Evolutionary conservation across 2,329 filamentous ascomycete species (phyloP), one percentile per base, ranked within the genome.

Genomic region (Ascochyta koolunga): DNA sequence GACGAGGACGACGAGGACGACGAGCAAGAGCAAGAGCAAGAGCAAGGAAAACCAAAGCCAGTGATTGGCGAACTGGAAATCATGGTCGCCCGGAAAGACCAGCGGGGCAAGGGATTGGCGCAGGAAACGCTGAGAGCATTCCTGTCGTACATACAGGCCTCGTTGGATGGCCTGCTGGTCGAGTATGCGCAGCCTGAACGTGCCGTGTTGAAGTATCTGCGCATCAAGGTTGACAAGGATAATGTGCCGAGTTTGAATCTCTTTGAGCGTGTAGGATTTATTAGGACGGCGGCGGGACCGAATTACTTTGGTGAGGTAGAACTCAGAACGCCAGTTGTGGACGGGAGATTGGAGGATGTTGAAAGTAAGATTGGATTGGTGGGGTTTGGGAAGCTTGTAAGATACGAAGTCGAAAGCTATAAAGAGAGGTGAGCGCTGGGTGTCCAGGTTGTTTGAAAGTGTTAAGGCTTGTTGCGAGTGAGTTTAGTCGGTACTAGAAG

Each of bases 41-140:
- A 22, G 19, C 13, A 32, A 19, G 18, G 11, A 21, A 25, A 46
- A 42, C 18, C 22, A 6, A 38, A 50, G 6, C 39, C 19, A 4
- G 61, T 80, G 9, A 74, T 88, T 3, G 92, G 89, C 21, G 92
- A 96, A 69, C 76, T 96, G 6, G 91, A 96, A 73, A 83, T 96
- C 59, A 96, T 96, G 92, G 87, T 96, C 57, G 91, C 91, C 0
- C 77, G 79, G 1, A 76, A 76, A 4, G 67, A 72, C 0, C 76
- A 85, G 25, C 85, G 87, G 21, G 79, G 88, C 0, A 77, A 79
- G 7, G 91, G 91, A 0, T 77, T 86, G 6, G 92, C 91, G 0
- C 78, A 80, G 5, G 83, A 84, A 0, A 84, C 89, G 0, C 79
- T 96, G 1, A 69, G 85, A 2, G 77, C 85, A 0, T 89, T 98